Base-by-base conservation (phyloP, 163 green algal species). In the Prototheca wickerhamii region DNA sequence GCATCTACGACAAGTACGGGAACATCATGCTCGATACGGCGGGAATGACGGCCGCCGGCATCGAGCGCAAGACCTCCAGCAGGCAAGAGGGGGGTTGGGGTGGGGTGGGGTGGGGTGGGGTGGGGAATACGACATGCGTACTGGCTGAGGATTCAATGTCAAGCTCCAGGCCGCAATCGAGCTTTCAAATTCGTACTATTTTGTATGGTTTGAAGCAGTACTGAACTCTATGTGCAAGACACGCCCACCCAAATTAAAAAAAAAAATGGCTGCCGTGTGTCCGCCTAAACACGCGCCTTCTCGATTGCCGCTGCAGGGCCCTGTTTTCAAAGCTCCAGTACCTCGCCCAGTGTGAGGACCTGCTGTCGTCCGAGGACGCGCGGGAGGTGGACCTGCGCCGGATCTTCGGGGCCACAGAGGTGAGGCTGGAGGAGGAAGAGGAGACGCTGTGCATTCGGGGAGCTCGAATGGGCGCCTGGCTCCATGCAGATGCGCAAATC, bases 1-100 rank as follows among this genome's bases (percentile, higher is more conserved):
- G 88, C 40, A 85, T 95, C 40, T 93, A 92, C 65, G 81, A 94
- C 56, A 86, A 89, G 71, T 92, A 87, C 62, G 81, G 86, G 65
- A 89, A 80, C 4, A 76, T 96, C 15, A 93, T 96, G 89, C 71
- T 96, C 49, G 70, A 82, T 15, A 65, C 67, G 23, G 56, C 65
- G 28, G 78, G 80, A 42, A 77, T 81, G 76, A 87, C 79, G 62
- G 80, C 67, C 81, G 81, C 64, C 29, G 89, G 87, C 34, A 68
- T 95, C 1, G 81, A 92, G 75, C 79, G 87, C 67, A 94, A 95
- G 72, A 84, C 86, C 46, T 87, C 87, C 12, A 84, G 77, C 67
- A 65, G 64, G 68, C 34, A 21, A 1, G n/a, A 3, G 1, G 10
- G 25, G 18, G 46, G 5, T 54, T 54, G 12, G 46, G 23, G 18